A percentile compares a stretch with the other conserved stretches of the same genome.
Conservation (phyloP, 2,329 filamentous ascomycete species). For the Arachnomyces sp. region DNA sequence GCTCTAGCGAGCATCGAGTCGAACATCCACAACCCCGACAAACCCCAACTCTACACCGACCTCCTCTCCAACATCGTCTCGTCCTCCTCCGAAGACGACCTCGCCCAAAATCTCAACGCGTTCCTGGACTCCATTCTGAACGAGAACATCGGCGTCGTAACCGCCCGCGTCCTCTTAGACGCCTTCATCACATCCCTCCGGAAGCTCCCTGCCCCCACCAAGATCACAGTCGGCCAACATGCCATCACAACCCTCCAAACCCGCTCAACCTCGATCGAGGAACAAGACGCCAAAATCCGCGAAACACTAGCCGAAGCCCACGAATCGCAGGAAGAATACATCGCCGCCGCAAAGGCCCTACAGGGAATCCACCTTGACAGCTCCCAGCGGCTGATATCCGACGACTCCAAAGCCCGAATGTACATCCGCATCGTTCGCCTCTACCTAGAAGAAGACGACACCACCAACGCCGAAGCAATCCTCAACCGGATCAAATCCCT, state of each 20-base stretch:
- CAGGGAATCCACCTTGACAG: conserved; percentile 82
- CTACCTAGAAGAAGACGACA: conserved; percentile 90
- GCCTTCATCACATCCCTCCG: conserved; percentile 59
- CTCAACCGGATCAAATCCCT: conserved; percentile 94
- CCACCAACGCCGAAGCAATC: conserved; percentile 73
- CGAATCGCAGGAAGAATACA: conserved; percentile 74
- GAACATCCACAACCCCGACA: conserved; percentile 40
- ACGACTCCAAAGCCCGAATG: conserved; percentile 72
- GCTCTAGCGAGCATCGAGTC: conserved; percentile 46
- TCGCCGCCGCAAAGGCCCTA: conserved; percentile 67
- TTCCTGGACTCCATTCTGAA: conserved; percentile 63
- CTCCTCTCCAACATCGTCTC: conserved; percentile 51
- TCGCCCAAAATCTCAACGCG: conserved; percentile 57
- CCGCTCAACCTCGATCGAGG: conserved; percentile 68
- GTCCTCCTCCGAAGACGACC: conserved; percentile 31
- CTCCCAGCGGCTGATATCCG: conserved; percentile 74
- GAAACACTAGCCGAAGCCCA: conserved; percentile 76
- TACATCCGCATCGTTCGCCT: conserved; percentile 94
- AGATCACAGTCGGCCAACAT: conserved; percentile 68
- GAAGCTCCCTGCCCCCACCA: conserved; percentile 49
- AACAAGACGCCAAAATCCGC: conserved; percentile 73
- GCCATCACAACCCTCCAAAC: conserved; percentile 61
- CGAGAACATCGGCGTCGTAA: conserved; percentile 67
- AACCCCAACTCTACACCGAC: conserved; percentile 49
- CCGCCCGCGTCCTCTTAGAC: conserved; percentile 62